A percentile compares a stretch with the other conserved stretches of the same genome.
Conservation (phyloP, 306 rosid genomes). For the Carpinus fangiana region DNA sequence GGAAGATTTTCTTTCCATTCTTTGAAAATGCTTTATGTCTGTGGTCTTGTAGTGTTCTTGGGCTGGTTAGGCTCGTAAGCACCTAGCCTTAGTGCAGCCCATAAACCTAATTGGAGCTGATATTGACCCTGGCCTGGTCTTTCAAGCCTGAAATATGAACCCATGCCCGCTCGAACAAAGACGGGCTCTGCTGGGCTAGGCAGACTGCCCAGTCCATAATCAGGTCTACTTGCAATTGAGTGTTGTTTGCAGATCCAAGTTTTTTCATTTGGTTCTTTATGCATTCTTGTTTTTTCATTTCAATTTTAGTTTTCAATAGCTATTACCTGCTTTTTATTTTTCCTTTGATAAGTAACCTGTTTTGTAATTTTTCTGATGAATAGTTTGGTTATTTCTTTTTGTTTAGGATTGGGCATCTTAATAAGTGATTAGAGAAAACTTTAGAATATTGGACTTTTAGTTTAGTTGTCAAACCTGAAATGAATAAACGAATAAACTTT, state of each 20-base stretch:
- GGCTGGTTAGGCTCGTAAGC: too few relatives aligned
- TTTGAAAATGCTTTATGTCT: background rate
- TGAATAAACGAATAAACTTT: background rate
- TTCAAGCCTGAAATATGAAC: background rate
- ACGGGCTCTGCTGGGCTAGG: background rate
- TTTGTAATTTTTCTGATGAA: too few relatives aligned
- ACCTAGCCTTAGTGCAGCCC: too few relatives aligned
- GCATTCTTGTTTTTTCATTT: too few relatives aligned
- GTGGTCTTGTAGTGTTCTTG: too few relatives aligned
- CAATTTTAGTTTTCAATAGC: too few relatives aligned
- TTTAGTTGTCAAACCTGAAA: background rate
- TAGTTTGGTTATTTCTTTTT: too few relatives aligned
- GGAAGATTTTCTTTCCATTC: too few relatives aligned
- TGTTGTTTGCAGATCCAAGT: background rate
- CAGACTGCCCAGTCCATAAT: background rate
- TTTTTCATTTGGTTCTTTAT: background rate
- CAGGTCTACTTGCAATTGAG: background rate
- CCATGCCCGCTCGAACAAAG: background rate
- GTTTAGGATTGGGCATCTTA: too few relatives aligned
- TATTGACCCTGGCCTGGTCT: background rate
- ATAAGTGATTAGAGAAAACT: background rate
- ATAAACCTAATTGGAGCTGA: background rate
- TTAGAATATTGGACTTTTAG: too few relatives aligned
- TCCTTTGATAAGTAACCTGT: too few relatives aligned
- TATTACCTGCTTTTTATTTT: too few relatives aligned